Evolutionary conservation across 78 protist species (phyloP), one percentile per base, ranked within the genome.

Genomic region (Chrysochromulina parva): DNA sequence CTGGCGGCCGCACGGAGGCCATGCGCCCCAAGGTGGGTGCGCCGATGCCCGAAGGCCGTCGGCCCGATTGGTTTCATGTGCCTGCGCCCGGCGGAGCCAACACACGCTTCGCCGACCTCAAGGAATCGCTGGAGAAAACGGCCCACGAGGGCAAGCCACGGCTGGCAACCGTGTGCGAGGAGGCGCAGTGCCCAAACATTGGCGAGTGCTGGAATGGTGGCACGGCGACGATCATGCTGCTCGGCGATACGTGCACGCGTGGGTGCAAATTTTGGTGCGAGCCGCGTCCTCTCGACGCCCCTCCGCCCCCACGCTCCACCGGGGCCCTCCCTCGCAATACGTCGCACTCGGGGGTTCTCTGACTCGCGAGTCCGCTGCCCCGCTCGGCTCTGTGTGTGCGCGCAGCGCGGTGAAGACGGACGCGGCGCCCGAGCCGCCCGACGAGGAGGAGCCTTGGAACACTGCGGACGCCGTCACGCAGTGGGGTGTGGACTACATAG

Each of bases 151-250:
- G 62, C 62, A 14, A 7, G 24, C 62, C 24, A 7, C 62, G 62
- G 24, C 67, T 59, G 58, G 10, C 24, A 17, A 88, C 91, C 28
- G 93, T 91, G 1, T 91, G 93, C 71, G 93, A 91, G 87, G 93
- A 91, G 50, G 93, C 93, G 66, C 84, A 57, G 55, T 91, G 93
- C 76, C 93, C 93, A 11, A 90, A 90, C 89, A 95, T 96, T 76
- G 97, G 96, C 13, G 99, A 97, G 86, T 97, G 99, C 93, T 97
- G 99, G 99, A 53, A n/a, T 19, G 93, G 93, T 0, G 98, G 96
- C 60, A 97, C 99, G 0, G 99, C 97, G 1, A 97, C 99, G 6
- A 97, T 97, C 87, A 97, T 97, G 97, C 60, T 97, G 47, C 90
- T 97, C 96, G 98, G 98, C 28, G 98, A 96, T 90, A 92, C 95